Base-by-base conservation (phyloP, 2,329 filamentous ascomycete species). In the Penicillium olsonii region DNA sequence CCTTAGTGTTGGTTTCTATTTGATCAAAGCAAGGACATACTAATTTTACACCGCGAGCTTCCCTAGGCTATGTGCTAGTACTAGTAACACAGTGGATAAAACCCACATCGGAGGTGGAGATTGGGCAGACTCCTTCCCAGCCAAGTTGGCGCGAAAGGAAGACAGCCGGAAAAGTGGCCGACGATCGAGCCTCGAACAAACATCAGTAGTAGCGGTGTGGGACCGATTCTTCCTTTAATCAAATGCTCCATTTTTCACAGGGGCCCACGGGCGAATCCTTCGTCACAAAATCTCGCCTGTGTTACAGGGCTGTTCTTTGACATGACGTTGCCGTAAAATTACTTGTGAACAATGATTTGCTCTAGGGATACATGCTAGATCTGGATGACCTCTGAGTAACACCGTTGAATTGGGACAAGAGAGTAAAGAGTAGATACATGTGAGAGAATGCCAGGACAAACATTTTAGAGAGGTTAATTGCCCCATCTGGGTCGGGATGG, bases 381-480 rank as follows among this genome's bases (percentile, higher is more conserved):
- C n/a, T n/a, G n/a, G n/a, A n/a, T n/a, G 26, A 45, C 20, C 27
- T 22, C 37, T 20, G 22, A 29, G 34, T 27, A 44, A 48, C 37
- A 24, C 42, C 47, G 34, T 35, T 49, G 39, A 27, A 34, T 45
- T 39, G 35, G 27, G 34, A 37, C 31, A 39, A 45, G 35, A 54
- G 48, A 52, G 48, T 50, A 58, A 35, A 56, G 46, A 58, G 50
- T 58, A 60, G 52, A 52, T 61, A 58, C 56, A 61, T 47, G 41
- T 37, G 48, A 37, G 40, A 51, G 44, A 53, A 52, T 40, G 42
- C 38, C 37, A 48, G 37, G 40, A 45, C 26, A 45, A 46, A 48
- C 34, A 50, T 29, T 18, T 33, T n/a, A 49, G 24, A 45, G 41
- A 24, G 22, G n/a, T 24, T 47, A 43, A 18, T 12, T 24, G 22